A percentile compares a stretch with the other conserved stretches of the same genome.
phyloP scores from a whole-genome alignment of 352 stramenopile species.

The Globisporangium splendens region DNA sequence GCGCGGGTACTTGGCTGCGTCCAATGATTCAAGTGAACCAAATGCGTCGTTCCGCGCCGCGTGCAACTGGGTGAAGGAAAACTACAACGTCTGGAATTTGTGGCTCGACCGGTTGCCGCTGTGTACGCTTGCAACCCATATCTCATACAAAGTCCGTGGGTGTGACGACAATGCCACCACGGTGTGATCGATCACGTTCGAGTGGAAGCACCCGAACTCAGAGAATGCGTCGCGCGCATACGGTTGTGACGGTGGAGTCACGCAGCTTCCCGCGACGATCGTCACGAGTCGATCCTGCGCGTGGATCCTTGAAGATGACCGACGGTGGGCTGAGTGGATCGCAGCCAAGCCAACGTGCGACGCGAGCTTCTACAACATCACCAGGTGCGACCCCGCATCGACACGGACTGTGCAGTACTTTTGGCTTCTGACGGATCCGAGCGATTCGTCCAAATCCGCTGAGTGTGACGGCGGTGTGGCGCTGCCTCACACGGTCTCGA shows the following conservation, averaged over 20 bases:
- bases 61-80: conserved; percentile 45
- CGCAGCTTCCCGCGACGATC: conserved; percentile 13
- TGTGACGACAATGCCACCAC: conserved; percentile 16
- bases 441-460: conserved; percentile 15
- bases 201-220: conserved; percentile 4
- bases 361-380: conserved; percentile 21
- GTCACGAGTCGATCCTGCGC: conserved; percentile 25
- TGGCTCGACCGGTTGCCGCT: conserved; percentile 35
- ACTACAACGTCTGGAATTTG: conserved; percentile 38
- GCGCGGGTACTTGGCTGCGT: conserved; percentile 13
- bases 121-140: conserved; percentile 21
- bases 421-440: conserved; percentile 30
- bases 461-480: conserved; percentile 25
- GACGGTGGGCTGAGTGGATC: conserved; percentile 23
- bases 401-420: conserved; percentile 16
- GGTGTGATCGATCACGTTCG: conserved; percentile 1
- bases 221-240: conserved; percentile 19
- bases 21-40: conserved; percentile 7
- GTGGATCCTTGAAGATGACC: conserved; percentile 16
- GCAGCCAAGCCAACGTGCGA: conserved; percentile 18
- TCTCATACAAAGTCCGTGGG: conserved; percentile 22
- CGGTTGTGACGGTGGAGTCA: conserved; percentile 23
- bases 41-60: conserved; percentile 33
- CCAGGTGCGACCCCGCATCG: conserved; percentile 9
- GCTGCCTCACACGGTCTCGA: conserved; percentile 15